phyloP scores from a whole-genome alignment of 306 rosid species.

The Pterocarpus santalinus region DNA sequence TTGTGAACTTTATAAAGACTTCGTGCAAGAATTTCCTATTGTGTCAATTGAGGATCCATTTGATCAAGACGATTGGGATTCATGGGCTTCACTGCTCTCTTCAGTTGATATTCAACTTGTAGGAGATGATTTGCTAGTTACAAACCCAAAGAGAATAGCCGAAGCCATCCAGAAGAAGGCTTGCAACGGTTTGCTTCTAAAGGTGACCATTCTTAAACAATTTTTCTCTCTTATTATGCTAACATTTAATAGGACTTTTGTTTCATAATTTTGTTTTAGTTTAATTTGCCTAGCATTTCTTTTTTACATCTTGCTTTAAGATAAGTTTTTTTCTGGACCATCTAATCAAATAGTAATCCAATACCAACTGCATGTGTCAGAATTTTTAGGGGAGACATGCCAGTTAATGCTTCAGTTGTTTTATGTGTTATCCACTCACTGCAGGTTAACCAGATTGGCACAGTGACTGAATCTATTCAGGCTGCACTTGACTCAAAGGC shows the following conservation, averaged over 20 bases:
- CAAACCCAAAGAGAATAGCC: conserved; percentile 90
- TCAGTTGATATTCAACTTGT: conserved; percentile 92
- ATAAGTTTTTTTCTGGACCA: not conserved
- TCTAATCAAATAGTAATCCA: conserved; percentile 22
- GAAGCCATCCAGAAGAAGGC: conserved; percentile 91
- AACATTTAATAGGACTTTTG: not conserved
- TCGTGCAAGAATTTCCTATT: conserved; percentile 90
- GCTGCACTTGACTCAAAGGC: conserved; percentile 99
- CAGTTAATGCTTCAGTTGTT: conserved; percentile 33
- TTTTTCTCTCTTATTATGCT: conserved; percentile 9
- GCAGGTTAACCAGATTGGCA: conserved; percentile 99
- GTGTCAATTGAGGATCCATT: conserved; percentile 99
- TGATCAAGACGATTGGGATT: conserved; percentile 99
- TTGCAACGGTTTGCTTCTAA: conserved; percentile 93
- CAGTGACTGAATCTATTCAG: conserved; percentile 91
- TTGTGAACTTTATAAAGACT: conserved; percentile 77
- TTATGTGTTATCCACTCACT: conserved; percentile 29
- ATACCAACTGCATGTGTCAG: not conserved
- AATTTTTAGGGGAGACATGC: not conserved
- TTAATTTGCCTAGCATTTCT: conserved; percentile 1
- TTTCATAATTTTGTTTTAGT: not conserved
- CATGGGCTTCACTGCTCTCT: conserved; percentile 91
- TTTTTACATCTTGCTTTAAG: conserved; percentile 8
- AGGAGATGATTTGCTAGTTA: conserved; percentile 97
- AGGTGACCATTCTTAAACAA: conserved; percentile 59